These are phyloP conservation scores for Claviceps purpurea DNA, from an alignment of 2,329 filamentous ascomycete species.

Conservation along the genomic window DNA sequence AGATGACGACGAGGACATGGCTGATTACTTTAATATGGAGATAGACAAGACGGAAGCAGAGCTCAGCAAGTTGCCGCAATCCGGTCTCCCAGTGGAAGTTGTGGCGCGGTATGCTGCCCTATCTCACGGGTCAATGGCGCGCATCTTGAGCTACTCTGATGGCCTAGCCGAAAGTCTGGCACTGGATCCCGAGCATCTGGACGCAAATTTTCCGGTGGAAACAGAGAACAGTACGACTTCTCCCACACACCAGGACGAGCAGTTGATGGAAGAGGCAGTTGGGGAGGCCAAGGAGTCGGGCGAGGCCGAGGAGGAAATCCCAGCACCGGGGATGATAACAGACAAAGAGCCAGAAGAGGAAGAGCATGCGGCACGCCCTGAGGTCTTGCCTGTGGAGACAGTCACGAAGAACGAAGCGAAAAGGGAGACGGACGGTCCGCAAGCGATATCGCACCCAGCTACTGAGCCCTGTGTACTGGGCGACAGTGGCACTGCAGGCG, in stretches of 20 bases:
- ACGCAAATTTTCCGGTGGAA: constrained; percentile 1
- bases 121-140: constrained; percentile 34
- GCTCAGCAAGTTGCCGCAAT: constrained; percentile 32
- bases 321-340: background rate
- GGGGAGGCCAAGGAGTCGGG: background rate
- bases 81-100: constrained; percentile 25
- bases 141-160: constrained; percentile 32
- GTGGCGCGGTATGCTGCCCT: constrained; percentile 33
- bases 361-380: background rate
- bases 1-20: constrained; percentile 46
- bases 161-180: constrained; percentile 30
- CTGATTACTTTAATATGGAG: constrained; percentile 39
- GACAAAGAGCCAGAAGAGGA: constrained; percentile 1
- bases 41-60: constrained; percentile 38
- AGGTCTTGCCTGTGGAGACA: constrained; percentile 4
- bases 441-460: background rate
- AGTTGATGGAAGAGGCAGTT: background rate
- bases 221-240: background rate
- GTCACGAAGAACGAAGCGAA: constrained; percentile 26
- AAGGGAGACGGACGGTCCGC: constrained; percentile 24
- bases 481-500: background rate
- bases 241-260: background rate
- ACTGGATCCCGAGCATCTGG: constrained; percentile 11
- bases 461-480: background rate
- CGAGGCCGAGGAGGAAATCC: background rate